These are phyloP conservation scores for Paecilomyces variotii DNA, from an alignment of 2,329 filamentous ascomycete species.

Conservation along the genomic window DNA sequence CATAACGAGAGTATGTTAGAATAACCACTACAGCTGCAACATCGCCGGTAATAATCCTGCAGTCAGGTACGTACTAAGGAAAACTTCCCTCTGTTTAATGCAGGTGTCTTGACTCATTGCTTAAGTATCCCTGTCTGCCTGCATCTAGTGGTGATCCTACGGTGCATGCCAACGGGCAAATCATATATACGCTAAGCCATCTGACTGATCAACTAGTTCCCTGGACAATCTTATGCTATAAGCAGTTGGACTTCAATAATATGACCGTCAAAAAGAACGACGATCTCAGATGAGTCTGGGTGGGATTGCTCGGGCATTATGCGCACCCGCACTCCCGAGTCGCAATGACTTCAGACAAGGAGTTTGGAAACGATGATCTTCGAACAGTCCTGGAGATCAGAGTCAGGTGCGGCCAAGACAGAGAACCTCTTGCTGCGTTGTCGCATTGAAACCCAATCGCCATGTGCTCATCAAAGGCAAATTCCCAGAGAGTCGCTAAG, in stretches of 20 bases:
- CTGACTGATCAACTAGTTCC: not conserved
- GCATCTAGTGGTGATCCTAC: not conserved
- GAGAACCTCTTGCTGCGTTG: slow-evolving; percentile 11
- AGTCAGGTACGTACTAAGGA: not conserved
- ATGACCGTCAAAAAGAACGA: not conserved
- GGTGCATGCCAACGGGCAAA: not conserved
- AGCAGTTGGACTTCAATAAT: not conserved
- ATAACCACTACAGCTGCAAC: not conserved
- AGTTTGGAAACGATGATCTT: not conserved
- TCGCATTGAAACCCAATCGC: slow-evolving; percentile 10
- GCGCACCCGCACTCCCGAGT: not conserved
- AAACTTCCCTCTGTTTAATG: not conserved
- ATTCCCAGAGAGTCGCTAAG: not conserved
- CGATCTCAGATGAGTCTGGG: not conserved
- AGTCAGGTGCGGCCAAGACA: not conserved
- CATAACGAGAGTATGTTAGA: not conserved
- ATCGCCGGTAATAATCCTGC: not conserved
- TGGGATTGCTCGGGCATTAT: not conserved
- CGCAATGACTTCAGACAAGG: not conserved
- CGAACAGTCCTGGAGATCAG: not conserved
- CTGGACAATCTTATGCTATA: not conserved
- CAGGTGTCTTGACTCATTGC: not conserved
- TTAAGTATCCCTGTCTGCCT: not conserved
- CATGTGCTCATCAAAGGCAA: slow-evolving; percentile 1
- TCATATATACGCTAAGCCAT: not conserved